Base-by-base conservation (phyloP, 2,329 filamentous ascomycete species). In the Aureobasidium lini region DNA sequence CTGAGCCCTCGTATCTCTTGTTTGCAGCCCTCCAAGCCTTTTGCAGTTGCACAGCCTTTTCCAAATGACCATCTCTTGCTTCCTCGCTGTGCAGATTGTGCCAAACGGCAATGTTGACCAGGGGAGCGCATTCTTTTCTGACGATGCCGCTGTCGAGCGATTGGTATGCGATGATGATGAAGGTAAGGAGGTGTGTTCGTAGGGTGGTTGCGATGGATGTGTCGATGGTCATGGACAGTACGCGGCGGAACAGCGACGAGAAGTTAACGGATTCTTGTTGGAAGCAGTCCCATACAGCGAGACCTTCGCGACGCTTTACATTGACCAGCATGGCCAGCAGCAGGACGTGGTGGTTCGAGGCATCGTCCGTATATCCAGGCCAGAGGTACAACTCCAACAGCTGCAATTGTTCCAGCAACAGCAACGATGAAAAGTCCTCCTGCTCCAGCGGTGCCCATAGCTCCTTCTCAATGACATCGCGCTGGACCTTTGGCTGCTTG, bases 51-150 rank as follows among this genome's bases (percentile, higher is more conserved):
- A 84, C 75, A 48, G 83, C 82, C 65, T 89, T 85, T 44, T 89
- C 85, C 32, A 99, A 80, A 59, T 85, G 83, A 36, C 78, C 77
- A 58, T 95, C 89, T 65, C 90, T 84, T 63, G 85, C 83, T 61
- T 82, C 80, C 36, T 95, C 90, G 60, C 83, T 88, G 32, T 89
- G 88, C 39, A 99, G 76, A 69, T 96, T 95, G 68, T 97, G 90
- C 94, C 94, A 99, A 67, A 94, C 90, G 1, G 89, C 87, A 66
- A 99, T 96, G 11, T 91, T 94, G 18, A 99, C 93, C 54, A 99
- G 78, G 1, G 95, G 90, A 6, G 93, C 94, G 73, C 94, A 97
- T 77, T 99, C 94, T 72, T 96, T 97, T 63, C 94, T 86, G 52
- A 99, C 89, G 59, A 95, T 83, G 39, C 84, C 83, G 70, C 86